A percentile compares a stretch with the other conserved stretches of the same genome.
These are phyloP conservation scores for Setaria italica DNA, from an alignment of 202 grass and related monocot genomes.

Conservation along the genomic window DNA sequence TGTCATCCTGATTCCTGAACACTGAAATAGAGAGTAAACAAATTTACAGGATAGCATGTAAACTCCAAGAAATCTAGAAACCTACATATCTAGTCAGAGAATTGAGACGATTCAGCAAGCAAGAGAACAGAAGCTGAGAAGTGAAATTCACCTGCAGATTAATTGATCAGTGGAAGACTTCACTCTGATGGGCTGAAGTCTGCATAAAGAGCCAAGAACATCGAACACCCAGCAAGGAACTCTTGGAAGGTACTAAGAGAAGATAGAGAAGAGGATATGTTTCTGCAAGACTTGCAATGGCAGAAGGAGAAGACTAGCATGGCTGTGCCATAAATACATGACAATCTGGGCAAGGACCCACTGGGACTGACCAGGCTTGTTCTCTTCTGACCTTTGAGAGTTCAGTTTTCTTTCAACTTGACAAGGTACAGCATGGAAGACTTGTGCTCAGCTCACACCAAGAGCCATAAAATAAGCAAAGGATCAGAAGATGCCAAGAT, in stretches of 20 bases:
- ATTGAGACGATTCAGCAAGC: constrained; percentile 35
- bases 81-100: not conserved
- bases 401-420: constrained; percentile 29
- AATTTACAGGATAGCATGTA: not conserved
- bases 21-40: not conserved
- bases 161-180: constrained; percentile 4
- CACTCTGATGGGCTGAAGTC: not conserved
- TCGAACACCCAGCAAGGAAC: not conserved
- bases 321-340: constrained; percentile 22
- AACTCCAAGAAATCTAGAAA: constrained; percentile 24
- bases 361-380: constrained; percentile 40
- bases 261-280: not conserved
- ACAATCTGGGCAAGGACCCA: constrained; percentile 42
- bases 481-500: constrained; percentile 8
- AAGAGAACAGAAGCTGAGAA: constrained; percentile 1
- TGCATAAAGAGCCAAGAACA: constrained; percentile 36
- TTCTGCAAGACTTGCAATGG: constrained; percentile 35
- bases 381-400: constrained; percentile 41
- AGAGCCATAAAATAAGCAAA: constrained; percentile 31
- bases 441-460: not conserved
- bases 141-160: constrained; percentile 33
- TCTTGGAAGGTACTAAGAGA: constrained; percentile 29
- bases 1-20: not conserved
- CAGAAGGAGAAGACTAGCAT: constrained; percentile 12
- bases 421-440: constrained; percentile 23